phyloP scores from a whole-genome alignment of 2,329 filamentous ascomycete genomes.

The Zelopaecilomyces penicillatus region DNA sequence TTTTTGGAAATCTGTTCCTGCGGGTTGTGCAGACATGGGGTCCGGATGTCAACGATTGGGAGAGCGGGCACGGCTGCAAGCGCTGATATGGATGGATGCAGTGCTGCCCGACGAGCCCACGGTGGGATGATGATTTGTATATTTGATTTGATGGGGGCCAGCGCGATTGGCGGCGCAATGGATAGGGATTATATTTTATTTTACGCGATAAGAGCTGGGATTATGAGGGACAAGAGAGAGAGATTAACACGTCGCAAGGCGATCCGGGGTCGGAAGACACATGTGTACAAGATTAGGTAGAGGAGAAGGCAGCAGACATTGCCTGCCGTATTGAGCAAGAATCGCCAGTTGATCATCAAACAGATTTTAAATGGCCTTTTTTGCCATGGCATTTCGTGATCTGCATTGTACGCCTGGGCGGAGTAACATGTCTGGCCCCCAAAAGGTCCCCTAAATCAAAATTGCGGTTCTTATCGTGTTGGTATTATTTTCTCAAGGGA shows the following conservation, averaged over 20 bases:
- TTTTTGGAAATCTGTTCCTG: background rate
- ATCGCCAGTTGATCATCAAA: background rate
- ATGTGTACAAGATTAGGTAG: no score
- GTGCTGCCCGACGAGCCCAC: background rate
- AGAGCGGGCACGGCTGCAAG: background rate
- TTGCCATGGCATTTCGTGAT: background rate
- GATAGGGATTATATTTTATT: background rate
- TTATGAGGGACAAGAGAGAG: slow-evolving; percentile 4
- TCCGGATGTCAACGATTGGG: no score
- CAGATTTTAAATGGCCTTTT: background rate
- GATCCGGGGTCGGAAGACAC: background rate
- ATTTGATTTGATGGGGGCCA: no score
- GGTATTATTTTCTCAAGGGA: no score
- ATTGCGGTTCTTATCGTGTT: no score
- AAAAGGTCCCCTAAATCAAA: no score
- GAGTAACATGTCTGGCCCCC: no score
- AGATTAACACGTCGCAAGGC: slow-evolving; percentile 8
- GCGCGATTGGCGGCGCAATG: background rate
- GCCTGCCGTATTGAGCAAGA: no score
- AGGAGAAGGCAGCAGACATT: no score
- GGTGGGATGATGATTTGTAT: background rate
- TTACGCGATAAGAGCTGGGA: background rate
- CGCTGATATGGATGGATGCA: background rate
- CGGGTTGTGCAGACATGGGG: no score
- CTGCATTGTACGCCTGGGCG: no score